These are phyloP conservation scores for Rachicladosporium sp. DNA, from an alignment of 2,329 filamentous ascomycete genomes.

Conservation along the genomic window DNA sequence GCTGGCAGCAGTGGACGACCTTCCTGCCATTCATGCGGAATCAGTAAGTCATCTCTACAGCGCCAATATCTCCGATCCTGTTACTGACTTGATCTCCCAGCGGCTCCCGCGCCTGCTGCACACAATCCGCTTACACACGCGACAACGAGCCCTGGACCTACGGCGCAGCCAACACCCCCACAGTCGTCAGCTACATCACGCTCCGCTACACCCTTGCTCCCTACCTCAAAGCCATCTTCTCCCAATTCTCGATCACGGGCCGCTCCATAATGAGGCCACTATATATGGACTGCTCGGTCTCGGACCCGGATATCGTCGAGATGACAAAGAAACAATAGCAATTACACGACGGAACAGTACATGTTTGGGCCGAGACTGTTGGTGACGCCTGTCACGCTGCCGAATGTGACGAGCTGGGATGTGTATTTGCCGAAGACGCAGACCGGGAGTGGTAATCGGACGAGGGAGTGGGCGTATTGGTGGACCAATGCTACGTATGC, in stretches of 20 bases:
- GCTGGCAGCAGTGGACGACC: constrained; percentile 22
- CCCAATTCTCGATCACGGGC: constrained; percentile 22
- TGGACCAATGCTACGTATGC: constrained; percentile 29
- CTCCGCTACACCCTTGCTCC: constrained; percentile 16
- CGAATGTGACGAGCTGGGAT: constrained; percentile 25
- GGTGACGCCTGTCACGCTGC: constrained; percentile 24
- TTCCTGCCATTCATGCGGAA: constrained; percentile 23
- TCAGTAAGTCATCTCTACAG: neutral
- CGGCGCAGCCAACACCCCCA: constrained; percentile 18
- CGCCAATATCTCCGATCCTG: no score
- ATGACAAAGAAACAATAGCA: constrained; percentile 19
- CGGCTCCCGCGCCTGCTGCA: constrained; percentile 17
- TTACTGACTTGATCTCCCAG: constrained; percentile 4
- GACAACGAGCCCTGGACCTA: constrained; percentile 24
- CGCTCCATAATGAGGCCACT: constrained; percentile 27
- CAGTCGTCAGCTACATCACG: constrained; percentile 19
- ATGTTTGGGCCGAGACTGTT: constrained; percentile 28
- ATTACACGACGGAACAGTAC: constrained; percentile 27
- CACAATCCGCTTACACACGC: constrained; percentile 25
- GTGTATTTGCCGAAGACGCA: constrained; percentile 25
- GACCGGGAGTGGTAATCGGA: constrained; percentile 8
- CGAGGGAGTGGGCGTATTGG: constrained; percentile 28
- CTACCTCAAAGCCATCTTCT: constrained; percentile 24
- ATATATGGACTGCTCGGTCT: constrained; percentile 27
- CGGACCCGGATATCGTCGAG: constrained; percentile 15